Evolutionary conservation across 305 asterid genomes (phyloP).

Genomic region (Plantago coronopus): DNA sequence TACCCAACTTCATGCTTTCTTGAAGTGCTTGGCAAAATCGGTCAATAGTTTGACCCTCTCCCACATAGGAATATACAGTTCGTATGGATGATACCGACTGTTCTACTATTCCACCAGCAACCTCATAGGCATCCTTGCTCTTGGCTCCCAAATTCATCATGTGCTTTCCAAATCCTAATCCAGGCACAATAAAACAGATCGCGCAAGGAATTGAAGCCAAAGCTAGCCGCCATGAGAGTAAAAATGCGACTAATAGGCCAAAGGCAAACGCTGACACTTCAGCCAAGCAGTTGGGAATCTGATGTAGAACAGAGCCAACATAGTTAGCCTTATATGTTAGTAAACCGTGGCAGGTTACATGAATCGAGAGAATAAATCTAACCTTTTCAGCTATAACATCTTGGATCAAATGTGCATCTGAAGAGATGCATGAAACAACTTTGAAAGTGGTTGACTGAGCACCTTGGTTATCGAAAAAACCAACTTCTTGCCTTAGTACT

Average conservation of each 20-base stretch:
- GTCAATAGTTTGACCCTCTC: slow-evolving; percentile 48
- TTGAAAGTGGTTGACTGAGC: slow-evolving; percentile 59
- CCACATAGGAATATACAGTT: slow-evolving; percentile 72
- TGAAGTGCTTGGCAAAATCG: slow-evolving; percentile 53
- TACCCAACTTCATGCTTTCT: slow-evolving; percentile 49
- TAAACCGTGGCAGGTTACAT: not conserved
- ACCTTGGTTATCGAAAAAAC: slow-evolving; percentile 60
- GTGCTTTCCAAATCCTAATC: slow-evolving; percentile 55
- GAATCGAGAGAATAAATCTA: not conserved
- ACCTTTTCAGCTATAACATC: slow-evolving; percentile 81
- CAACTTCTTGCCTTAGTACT: slow-evolving; percentile 61
- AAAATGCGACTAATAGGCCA: slow-evolving; percentile 49
- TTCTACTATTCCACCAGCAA: slow-evolving; percentile 65
- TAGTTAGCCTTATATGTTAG: not conserved
- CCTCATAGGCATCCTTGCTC: slow-evolving; percentile 50
- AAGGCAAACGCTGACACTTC: slow-evolving; percentile 49
- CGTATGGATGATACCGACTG: slow-evolving; percentile 68
- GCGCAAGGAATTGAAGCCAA: slow-evolving; percentile 64
- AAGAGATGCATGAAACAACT: slow-evolving; percentile 61
- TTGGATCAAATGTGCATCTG: slow-evolving; percentile 65
- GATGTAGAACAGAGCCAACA: not conserved
- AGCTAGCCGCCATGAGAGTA: slow-evolving; percentile 72
- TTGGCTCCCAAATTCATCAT: slow-evolving; percentile 50
- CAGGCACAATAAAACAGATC: slow-evolving; percentile 53
- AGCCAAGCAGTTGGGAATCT: slow-evolving; percentile 69